Conservation (phyloP, 2,329 filamentous ascomycete genomes). For the Colletotrichum plurivorum region DNA sequence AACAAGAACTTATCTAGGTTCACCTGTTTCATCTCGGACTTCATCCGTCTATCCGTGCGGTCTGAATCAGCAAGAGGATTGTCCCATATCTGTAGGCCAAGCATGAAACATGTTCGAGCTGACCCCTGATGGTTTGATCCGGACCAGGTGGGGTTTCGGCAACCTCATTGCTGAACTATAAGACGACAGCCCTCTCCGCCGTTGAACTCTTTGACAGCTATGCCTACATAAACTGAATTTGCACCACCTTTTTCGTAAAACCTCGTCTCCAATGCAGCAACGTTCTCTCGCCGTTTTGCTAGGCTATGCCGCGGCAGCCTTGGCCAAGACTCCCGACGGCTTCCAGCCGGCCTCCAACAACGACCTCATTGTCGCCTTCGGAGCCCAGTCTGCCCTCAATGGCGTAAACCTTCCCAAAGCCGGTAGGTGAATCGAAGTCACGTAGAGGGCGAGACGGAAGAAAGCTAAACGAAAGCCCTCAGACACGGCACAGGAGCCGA, state of each 20-base stretch:
- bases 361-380: conserved; percentile 56
- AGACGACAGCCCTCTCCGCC: no score
- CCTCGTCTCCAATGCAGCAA: conserved; percentile 11
- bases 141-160: no score
- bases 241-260: no score
- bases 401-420: conserved; percentile 55
- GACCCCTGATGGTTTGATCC: no score
- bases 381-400: conserved; percentile 50
- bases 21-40: no score
- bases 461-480: background rate
- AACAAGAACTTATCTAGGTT: no score
- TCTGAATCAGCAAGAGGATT: conserved; percentile 8
- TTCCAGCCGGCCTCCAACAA: conserved; percentile 55
- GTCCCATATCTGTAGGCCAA: background rate
- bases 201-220: no score
- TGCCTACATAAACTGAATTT: no score
- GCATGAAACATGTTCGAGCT: conserved; percentile 9
- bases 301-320: conserved; percentile 40
- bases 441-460: no score
- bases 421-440: conserved; percentile 45
- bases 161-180: no score
- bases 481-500: conserved; percentile 29
- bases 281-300: conserved; percentile 16
- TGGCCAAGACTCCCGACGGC: conserved; percentile 56
- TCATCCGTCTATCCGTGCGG: background rate